Evolutionary conservation across 352 stramenopile genomes (phyloP), one percentile per base, ranked within the genome.

Genomic region (Globisporangium lucens): DNA sequence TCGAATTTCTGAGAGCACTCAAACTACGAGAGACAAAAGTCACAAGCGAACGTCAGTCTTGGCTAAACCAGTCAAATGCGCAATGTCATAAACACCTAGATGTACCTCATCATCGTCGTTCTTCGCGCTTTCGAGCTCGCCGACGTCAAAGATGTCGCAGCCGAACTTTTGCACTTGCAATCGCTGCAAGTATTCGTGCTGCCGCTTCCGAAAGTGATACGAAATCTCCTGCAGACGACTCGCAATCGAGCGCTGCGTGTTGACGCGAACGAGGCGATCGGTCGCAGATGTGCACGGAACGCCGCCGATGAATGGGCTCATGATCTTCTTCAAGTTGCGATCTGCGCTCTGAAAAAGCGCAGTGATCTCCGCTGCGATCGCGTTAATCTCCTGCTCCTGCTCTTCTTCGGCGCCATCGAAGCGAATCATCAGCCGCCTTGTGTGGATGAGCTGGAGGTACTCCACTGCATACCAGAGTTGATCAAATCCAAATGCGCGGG

Each of bases 401-500:
- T 82, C 71, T 4, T 75, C 72, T 61, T 94, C 87, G 0, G 79
- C 75, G 47, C 89, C 74, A 55, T 93, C 80, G 51, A 94, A 94
- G 17, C 87, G 82, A 61, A 94, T 90, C 87, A 94, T 93, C 8
- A 94, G 76, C 10, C 87, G 72, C 51, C 85, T 65, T 49, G 83
- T 92, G 68, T 94, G 87, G 27, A 94, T 63, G 53, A 92, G 71
- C 67, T 93, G 83, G 36, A 94, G 75, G 55, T 93, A 94, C 29
- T 93, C 85, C 63, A 94, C 87, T 94, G 38, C 10, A 59, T 22
- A 27, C 8, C 24, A 51, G 15, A 10, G 41, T 47, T 56, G 17
- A 24, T 12, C 43, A 43, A 13, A 52, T 58, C 5, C 10, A 6
- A 57, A 47, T 13, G 5, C 4, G 15, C 12, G 17, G 36, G 60